These are phyloP conservation scores for Colletotrichum kahawae DNA, from an alignment of 2,329 filamentous ascomycete genomes.

Conservation along the genomic window DNA sequence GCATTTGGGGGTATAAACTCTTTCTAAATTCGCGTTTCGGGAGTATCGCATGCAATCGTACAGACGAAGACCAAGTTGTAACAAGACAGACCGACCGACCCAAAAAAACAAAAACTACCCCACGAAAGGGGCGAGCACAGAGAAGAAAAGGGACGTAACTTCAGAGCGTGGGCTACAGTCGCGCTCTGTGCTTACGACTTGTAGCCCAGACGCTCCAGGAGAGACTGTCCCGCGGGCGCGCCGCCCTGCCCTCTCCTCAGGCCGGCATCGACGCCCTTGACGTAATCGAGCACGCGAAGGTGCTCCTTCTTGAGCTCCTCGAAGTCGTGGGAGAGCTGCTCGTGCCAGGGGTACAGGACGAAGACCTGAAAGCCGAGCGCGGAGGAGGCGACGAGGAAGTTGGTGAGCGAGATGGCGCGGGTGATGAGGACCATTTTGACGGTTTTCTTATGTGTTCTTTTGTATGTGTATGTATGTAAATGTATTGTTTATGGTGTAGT, in stretches of 20 bases:
- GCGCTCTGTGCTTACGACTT: slow-evolving; percentile 8
- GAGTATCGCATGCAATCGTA: slow-evolving; percentile 12
- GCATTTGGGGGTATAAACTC: neutral
- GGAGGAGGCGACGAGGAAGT: slow-evolving; percentile 69
- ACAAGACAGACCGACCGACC: neutral
- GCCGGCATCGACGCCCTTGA: slow-evolving; percentile 28
- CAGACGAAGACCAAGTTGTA: neutral
- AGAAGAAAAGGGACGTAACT: neutral
- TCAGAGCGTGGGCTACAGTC: neutral
- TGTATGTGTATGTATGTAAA: neutral
- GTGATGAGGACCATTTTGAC: slow-evolving; percentile 39
- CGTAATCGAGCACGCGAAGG: slow-evolving; percentile 42
- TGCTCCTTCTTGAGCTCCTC: slow-evolving; percentile 64
- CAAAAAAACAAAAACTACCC: neutral
- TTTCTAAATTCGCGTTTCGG: slow-evolving; percentile 1
- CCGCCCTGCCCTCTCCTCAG: slow-evolving; percentile 14
- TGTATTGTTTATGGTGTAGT: neutral
- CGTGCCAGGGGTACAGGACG: slow-evolving; percentile 74
- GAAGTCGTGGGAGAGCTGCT: slow-evolving; percentile 68
- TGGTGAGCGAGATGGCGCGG: slow-evolving; percentile 61
- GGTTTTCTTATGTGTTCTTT: neutral
- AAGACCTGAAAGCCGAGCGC: slow-evolving; percentile 72
- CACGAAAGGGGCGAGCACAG: neutral
- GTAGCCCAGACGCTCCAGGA: slow-evolving; percentile 22
- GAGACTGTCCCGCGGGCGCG: slow-evolving; percentile 16